Conservation (phyloP, 2,329 filamentous ascomycete species). For the Capronia epimyces region DNA sequence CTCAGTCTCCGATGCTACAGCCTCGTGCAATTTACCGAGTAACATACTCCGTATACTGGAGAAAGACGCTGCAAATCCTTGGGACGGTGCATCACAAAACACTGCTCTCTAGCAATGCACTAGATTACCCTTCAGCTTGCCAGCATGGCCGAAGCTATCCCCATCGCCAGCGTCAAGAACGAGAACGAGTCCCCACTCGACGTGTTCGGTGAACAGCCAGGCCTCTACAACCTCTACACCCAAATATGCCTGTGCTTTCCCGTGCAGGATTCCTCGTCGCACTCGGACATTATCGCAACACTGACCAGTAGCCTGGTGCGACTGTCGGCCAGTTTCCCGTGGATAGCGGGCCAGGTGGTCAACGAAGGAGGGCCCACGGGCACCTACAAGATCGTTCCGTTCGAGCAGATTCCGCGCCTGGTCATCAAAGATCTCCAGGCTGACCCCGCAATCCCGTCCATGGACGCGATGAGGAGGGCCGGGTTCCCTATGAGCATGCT, state of each 20-base stretch:
- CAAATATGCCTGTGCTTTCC: conserved; percentile 41
- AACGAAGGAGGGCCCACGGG: conserved; percentile 34
- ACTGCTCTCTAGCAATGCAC: too few relatives aligned
- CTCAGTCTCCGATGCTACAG: too few relatives aligned
- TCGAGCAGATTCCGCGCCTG: conserved; percentile 33
- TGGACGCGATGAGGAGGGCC: conserved; percentile 37
- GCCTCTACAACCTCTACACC: conserved; percentile 18
- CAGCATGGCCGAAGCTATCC: neutral
- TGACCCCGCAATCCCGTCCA: conserved; percentile 35
- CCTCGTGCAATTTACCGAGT: too few relatives aligned
- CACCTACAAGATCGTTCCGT: conserved; percentile 38
- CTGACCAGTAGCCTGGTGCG: conserved; percentile 38
- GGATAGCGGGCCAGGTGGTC: conserved; percentile 45
- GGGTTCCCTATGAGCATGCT: conserved; percentile 48
- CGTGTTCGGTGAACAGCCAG: conserved; percentile 4
- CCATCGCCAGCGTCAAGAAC: neutral
- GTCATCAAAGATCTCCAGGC: conserved; percentile 43
- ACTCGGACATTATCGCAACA: conserved; percentile 30
- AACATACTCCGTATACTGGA: too few relatives aligned
- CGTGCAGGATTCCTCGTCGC: conserved; percentile 27
- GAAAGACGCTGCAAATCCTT: too few relatives aligned
- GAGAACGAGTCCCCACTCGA: neutral
- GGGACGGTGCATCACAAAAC: too few relatives aligned
- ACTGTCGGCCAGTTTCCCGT: conserved; percentile 42
- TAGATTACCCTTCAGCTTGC: too few relatives aligned